Conservation (phyloP, 1,284 basidiomycete species). For the Paramarasmius palmivorus region DNA sequence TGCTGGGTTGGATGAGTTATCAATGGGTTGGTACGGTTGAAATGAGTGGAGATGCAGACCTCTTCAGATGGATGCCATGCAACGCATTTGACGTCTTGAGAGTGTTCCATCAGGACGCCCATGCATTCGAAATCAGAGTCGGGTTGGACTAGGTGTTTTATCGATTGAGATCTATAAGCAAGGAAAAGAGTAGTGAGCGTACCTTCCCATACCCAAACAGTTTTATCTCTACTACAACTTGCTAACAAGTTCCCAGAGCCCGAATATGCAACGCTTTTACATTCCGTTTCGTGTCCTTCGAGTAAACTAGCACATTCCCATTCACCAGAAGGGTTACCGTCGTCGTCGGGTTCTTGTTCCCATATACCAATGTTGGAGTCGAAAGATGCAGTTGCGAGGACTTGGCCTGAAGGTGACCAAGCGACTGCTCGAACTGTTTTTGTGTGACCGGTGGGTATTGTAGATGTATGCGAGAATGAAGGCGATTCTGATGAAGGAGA, state of each 20-base stretch:
- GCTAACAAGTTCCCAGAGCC: constrained; percentile 81
- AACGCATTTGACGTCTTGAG: constrained; percentile 95
- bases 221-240: constrained; percentile 94
- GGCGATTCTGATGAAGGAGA: constrained; percentile 24
- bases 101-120: constrained; percentile 96
- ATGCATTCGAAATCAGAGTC: constrained; percentile 96
- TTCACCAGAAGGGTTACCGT: constrained; percentile 44
- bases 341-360: constrained; percentile 64
- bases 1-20: constrained; percentile 23
- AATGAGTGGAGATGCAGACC: constrained; percentile 43
- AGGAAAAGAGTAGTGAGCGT: constrained; percentile 23
- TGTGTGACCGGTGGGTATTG: constrained; percentile 82
- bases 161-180: neutral
- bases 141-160: constrained; percentile 64
- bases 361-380: constrained; percentile 93
- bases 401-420: constrained; percentile 88
- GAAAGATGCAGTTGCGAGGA: constrained; percentile 94
- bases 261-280: constrained; percentile 93
- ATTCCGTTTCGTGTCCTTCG: constrained; percentile 98
- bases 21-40: constrained; percentile 13
- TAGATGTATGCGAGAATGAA: constrained; percentile 56
- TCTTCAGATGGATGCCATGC: constrained; percentile 96
- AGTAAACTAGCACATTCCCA: constrained; percentile 89
- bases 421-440: constrained; percentile 90
- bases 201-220: constrained; percentile 99